Percentiles rank a stretch among this genome's conserved stretches.
phyloP scores from a whole-genome alignment of 2,329 filamentous ascomycete genomes.

The Hypoxylon sp. region DNA sequence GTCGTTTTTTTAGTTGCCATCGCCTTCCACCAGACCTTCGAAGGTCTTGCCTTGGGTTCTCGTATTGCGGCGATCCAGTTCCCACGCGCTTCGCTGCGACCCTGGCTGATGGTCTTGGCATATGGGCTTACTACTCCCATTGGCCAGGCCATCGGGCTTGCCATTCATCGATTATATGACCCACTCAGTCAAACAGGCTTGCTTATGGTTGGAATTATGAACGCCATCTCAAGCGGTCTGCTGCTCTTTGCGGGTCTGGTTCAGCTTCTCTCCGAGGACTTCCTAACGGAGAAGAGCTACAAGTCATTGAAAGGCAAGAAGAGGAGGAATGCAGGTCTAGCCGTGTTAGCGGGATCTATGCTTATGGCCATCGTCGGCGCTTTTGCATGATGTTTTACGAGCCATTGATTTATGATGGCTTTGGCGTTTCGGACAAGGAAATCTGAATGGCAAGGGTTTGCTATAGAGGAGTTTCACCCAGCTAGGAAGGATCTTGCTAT shows the following conservation, averaged over 20 bases:
- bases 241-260: slow-evolving; percentile 87
- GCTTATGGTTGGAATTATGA: slow-evolving; percentile 88
- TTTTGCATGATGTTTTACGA: slow-evolving; percentile 69
- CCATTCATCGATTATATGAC: slow-evolving; percentile 84
- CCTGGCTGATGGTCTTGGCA: slow-evolving; percentile 86
- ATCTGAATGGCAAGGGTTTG: slow-evolving; percentile 8
- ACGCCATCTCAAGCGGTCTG: slow-evolving; percentile 85
- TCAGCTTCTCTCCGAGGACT: slow-evolving; percentile 88
- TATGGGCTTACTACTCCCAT: slow-evolving; percentile 85
- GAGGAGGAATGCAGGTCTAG: slow-evolving; percentile 73
- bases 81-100: slow-evolving; percentile 77
- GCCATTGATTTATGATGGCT: slow-evolving; percentile 12
- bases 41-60: slow-evolving; percentile 87
- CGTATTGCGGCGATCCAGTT: slow-evolving; percentile 89
- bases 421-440: slow-evolving; percentile 32
- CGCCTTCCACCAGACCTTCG: slow-evolving; percentile 88
- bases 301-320: slow-evolving; percentile 72
- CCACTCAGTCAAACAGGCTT: slow-evolving; percentile 82
- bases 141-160: slow-evolving; percentile 85
- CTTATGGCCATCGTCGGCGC: slow-evolving; percentile 81
- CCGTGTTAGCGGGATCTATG: slow-evolving; percentile 74
- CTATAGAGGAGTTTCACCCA: slow-evolving; percentile 24
- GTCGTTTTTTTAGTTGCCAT: slow-evolving; percentile 85
- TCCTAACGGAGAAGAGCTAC: slow-evolving; percentile 82
- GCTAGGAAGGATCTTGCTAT: slow-evolving; percentile 2